Evolutionary conservation across 176 grass and related monocot genomes (phyloP).

Genomic region (Stipa capillata): DNA sequence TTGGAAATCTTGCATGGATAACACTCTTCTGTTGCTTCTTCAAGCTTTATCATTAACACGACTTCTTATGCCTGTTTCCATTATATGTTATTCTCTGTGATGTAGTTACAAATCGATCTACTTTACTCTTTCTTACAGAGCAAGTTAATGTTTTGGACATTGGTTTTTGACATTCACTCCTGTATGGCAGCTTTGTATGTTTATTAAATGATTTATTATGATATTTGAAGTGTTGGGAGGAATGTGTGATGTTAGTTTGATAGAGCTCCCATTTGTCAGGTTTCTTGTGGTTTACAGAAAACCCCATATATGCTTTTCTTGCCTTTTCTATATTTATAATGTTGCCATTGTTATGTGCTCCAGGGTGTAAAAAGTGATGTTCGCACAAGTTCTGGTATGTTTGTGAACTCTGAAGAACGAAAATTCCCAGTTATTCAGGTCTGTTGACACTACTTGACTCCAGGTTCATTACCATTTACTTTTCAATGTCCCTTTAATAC

Average conservation of each 20-base stretch:
- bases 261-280: neutral
- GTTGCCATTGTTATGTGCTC: neutral
- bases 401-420: constrained; percentile 58
- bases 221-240: neutral
- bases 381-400: constrained; percentile 96
- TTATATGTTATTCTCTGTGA: neutral
- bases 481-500: neutral
- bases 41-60: neutral
- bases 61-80: neutral
- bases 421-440: constrained; percentile 84
- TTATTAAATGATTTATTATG: neutral
- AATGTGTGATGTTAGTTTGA: neutral
- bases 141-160: neutral
- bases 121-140: neutral
- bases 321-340: constrained; percentile 9
- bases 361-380: constrained; percentile 95
- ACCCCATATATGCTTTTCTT: neutral
- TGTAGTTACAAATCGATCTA: neutral
- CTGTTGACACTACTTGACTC: neutral
- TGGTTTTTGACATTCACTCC: neutral
- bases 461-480: neutral
- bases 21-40: neutral
- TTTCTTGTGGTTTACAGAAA: neutral
- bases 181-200: neutral
- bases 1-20: neutral